Percentiles rank a stretch among this genome's conserved stretches.
Evolutionary conservation across 495 filamentous ascomycete species (phyloP).

Genomic region (Aspergillus heteromorphus): DNA sequence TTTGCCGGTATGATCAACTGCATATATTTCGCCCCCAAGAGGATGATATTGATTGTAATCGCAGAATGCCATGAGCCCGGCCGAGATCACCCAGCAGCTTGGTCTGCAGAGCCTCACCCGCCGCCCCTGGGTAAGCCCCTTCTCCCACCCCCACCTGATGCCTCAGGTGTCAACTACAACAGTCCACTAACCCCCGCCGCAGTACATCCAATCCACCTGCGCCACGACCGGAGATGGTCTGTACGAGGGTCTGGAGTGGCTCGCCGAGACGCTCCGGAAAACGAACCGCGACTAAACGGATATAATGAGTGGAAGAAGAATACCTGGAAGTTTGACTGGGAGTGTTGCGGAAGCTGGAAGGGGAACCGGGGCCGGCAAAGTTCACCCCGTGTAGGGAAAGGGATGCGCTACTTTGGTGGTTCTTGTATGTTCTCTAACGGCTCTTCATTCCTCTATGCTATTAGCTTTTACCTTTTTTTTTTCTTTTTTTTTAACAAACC

Average conservation of each 20-base stretch:
- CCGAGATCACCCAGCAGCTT: constrained; percentile 99
- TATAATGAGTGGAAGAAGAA: constrained; percentile 38
- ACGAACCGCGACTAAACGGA: constrained; percentile 70
- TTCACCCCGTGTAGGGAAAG: constrained; percentile 25
- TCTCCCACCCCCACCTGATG: background rate
- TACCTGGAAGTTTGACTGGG: constrained; percentile 40
- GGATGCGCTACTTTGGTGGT: constrained; percentile 30
- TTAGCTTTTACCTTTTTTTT: constrained; percentile 42
- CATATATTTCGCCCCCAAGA: background rate
- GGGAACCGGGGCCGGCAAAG: constrained; percentile 30
- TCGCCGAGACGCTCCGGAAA: constrained; percentile 92
- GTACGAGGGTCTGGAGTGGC: constrained; percentile 99
- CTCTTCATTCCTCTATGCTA: constrained; percentile 40
- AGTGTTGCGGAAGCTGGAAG: constrained; percentile 39
- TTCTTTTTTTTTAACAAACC: constrained; percentile 32
- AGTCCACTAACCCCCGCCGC: constrained; percentile 2
- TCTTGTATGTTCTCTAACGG: constrained; percentile 37
- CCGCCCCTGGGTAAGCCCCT: constrained; percentile 83
- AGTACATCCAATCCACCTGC: constrained; percentile 99
- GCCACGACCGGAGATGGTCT: constrained; percentile 99
- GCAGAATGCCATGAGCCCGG: constrained; percentile 98
- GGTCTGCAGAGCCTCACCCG: constrained; percentile 97
- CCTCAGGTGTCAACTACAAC: background rate
- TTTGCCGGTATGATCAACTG: constrained; percentile 87
- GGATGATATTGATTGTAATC: constrained; percentile 7